Evolutionary conservation across 2,329 filamentous ascomycete species (phyloP).

Genomic region (Cercospora beticola): DNA sequence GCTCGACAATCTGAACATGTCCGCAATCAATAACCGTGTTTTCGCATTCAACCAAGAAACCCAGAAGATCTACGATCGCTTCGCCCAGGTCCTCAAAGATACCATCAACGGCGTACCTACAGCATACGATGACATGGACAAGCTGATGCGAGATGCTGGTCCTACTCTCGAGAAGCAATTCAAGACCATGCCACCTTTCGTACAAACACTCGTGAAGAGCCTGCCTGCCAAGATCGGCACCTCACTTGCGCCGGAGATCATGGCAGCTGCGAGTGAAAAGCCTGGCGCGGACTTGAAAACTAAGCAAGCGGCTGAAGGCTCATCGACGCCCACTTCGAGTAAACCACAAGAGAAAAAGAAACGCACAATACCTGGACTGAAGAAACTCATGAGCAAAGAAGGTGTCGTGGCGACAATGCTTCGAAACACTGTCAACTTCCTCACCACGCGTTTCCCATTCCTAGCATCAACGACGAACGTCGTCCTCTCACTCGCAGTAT

Average conservation of each 20-base stretch:
- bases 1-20: conserved; percentile 80
- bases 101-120: conserved; percentile 89
- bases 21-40: conserved; percentile 79
- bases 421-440: conserved; percentile 83
- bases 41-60: conserved; percentile 84
- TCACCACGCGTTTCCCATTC: conserved; percentile 85
- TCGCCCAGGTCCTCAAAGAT: conserved; percentile 89
- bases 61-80: conserved; percentile 74
- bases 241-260: conserved; percentile 73
- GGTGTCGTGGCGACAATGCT: conserved; percentile 83
- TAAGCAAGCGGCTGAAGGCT: conserved; percentile 31
- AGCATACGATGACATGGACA: conserved; percentile 84
- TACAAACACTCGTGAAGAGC: conserved; percentile 83
- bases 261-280: conserved; percentile 78
- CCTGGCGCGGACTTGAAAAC: conserved; percentile 47
- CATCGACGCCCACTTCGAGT: conserved; percentile 42
- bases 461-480: conserved; percentile 84
- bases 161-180: conserved; percentile 64
- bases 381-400: conserved; percentile 79
- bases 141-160: conserved; percentile 63
- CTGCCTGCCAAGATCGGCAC: conserved; percentile 79
- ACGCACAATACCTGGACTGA: conserved; percentile 68
- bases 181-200: conserved; percentile 67
- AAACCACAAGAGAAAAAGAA: conserved; percentile 40
- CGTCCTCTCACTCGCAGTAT: conserved; percentile 83